Percentiles rank a stretch among this genome's conserved stretches.
These are phyloP conservation scores for Phytopythium montanum DNA, from an alignment of 352 stramenopile genomes.

Conservation along the genomic window DNA sequence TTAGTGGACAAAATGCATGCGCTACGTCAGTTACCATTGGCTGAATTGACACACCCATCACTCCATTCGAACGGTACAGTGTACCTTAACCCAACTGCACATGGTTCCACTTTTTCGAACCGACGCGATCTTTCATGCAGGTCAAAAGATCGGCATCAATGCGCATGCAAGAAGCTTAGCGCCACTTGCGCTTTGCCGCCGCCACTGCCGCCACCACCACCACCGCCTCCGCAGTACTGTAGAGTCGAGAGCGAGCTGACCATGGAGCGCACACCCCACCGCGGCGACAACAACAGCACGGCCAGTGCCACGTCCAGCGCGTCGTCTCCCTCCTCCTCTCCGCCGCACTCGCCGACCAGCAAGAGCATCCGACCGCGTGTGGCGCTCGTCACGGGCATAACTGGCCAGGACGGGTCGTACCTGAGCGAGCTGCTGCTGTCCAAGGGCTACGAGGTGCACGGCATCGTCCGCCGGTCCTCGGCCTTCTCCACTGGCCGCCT, in stretches of 20 bases:
- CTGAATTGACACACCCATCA: too few species aligned
- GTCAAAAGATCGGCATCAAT: not conserved
- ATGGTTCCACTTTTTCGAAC: too few species aligned
- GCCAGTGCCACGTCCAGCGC: not conserved
- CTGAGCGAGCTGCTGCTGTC: conserved; percentile 94
- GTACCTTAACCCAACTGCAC: too few species aligned
- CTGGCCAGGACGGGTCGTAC: conserved; percentile 98
- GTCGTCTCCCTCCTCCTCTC: not conserved
- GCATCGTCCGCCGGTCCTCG: conserved; percentile 96
- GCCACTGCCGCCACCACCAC: not conserved
- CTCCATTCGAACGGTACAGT: too few species aligned
- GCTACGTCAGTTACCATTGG: too few species aligned
- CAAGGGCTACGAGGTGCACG: conserved; percentile 96
- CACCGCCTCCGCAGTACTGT: not conserved
- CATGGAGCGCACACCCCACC: not conserved
- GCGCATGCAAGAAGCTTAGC: not conserved
- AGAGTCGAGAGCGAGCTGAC: not conserved
- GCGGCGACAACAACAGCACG: not conserved
- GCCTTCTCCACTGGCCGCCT: conserved; percentile 99
- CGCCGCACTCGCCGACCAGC: not conserved
- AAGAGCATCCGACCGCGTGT: conserved; percentile 27
- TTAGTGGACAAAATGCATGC: too few species aligned
- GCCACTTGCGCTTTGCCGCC: not conserved
- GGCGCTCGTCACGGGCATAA: conserved; percentile 98
- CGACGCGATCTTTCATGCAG: not conserved